Evolutionary conservation across 768 basidiomycete species (phyloP).

Genomic region (Suillus occidentalis): DNA sequence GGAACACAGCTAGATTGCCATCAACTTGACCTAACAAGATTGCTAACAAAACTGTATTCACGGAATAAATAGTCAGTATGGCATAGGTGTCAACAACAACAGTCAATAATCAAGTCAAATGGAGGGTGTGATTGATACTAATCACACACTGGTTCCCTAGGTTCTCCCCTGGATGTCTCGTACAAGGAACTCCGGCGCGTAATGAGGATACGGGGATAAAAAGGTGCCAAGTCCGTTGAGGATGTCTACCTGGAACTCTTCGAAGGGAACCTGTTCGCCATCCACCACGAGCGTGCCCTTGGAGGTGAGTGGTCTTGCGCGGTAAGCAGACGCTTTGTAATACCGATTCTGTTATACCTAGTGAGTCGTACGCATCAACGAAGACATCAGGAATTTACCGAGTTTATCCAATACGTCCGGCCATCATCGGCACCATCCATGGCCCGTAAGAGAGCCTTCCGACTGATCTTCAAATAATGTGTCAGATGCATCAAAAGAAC

Average conservation of each 20-base stretch:
- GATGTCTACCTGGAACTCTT: slow-evolving; percentile 76
- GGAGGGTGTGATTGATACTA: neutral
- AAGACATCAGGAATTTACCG: slow-evolving; percentile 39
- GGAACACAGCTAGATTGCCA: neutral
- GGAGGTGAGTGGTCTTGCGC: slow-evolving; percentile 57
- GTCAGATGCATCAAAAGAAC: slow-evolving; percentile 11
- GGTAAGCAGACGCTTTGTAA: slow-evolving; percentile 72
- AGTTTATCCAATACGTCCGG: slow-evolving; percentile 57
- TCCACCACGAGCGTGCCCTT: slow-evolving; percentile 69
- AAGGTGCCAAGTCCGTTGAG: slow-evolving; percentile 65
- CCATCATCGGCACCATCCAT: slow-evolving; percentile 67
- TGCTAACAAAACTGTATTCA: neutral
- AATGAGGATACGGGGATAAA: slow-evolving; percentile 55
- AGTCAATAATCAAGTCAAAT: neutral
- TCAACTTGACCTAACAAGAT: neutral
- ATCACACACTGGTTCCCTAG: slow-evolving; percentile 7
- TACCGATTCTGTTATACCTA: slow-evolving; percentile 55
- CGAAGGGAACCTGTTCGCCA: slow-evolving; percentile 74
- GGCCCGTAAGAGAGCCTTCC: slow-evolving; percentile 49
- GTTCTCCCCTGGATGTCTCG: slow-evolving; percentile 26
- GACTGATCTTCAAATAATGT: slow-evolving; percentile 25
- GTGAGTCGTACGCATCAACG: slow-evolving; percentile 12
- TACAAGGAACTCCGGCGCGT: slow-evolving; percentile 52
- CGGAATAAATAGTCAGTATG: neutral
- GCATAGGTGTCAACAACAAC: neutral